Conservation (phyloP, 106 monocot genomes). For the Dendrobium catenatum region DNA sequence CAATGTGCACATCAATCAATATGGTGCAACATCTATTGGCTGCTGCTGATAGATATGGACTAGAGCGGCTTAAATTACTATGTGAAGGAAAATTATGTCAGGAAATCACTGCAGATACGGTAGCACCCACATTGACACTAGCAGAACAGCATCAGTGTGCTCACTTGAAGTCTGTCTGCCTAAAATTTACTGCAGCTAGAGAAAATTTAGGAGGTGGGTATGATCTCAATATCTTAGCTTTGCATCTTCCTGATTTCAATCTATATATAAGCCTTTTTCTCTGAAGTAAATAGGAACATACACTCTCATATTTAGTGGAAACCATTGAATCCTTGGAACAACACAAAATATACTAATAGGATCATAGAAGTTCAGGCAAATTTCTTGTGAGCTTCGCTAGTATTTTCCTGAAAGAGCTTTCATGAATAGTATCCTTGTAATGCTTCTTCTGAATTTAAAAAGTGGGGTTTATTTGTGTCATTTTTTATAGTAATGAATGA, state of each 20-base stretch:
- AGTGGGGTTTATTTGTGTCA: background rate
- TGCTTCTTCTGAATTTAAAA: background rate
- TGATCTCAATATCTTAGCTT: background rate
- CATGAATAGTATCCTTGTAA: background rate
- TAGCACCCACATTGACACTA: conserved; percentile 75
- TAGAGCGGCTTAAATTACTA: conserved; percentile 63
- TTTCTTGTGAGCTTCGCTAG: background rate
- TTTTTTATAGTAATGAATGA: background rate
- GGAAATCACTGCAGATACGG: conserved; percentile 60
- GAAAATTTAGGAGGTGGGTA: conserved; percentile 75
- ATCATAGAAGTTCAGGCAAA: background rate
- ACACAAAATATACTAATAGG: background rate
- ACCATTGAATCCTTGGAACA: background rate
- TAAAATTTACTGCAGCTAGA: conserved; percentile 53
- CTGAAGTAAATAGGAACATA: background rate
- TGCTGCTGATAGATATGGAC: conserved; percentile 80
- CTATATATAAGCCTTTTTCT: background rate
- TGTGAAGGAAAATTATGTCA: conserved; percentile 72
- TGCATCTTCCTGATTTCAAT: background rate
- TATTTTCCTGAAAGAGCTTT: background rate
- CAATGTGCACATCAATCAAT: conserved; percentile 42
- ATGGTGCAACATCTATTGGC: conserved; percentile 77
- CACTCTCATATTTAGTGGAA: background rate
- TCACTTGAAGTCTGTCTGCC: conserved; percentile 68
- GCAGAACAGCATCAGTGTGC: conserved; percentile 82